Percentiles rank a stretch among this genome's conserved stretches.
Evolutionary conservation across 169 alveolate genomes (phyloP).

Genomic region (Plasmodium malariae): DNA sequence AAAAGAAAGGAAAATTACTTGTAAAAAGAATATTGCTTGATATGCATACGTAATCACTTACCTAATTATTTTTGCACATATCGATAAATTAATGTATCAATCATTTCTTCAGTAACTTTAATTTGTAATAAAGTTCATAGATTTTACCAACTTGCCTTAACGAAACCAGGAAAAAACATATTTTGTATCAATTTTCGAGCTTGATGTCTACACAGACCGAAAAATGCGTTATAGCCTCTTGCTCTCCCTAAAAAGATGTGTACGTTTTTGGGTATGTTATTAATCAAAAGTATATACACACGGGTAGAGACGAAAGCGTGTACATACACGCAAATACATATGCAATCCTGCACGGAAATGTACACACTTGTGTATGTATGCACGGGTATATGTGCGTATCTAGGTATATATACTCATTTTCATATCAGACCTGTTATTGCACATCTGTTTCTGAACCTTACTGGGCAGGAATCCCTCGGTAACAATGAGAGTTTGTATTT

Average conservation of each 20-base stretch:
- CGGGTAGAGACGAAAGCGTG: too few species aligned
- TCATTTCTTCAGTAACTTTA: background rate
- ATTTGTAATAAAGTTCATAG: background rate
- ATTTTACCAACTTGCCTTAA: constrained; percentile 83
- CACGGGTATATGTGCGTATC: background rate
- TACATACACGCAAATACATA: background rate
- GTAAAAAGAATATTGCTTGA: background rate
- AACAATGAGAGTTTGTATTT: constrained; percentile 79
- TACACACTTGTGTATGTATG: background rate
- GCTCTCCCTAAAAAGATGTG: constrained; percentile 77
- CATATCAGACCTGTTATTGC: constrained; percentile 80
- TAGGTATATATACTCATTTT: background rate
- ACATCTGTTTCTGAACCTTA: constrained; percentile 79
- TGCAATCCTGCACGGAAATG: background rate
- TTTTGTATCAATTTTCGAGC: constrained; percentile 80
- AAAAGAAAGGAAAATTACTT: background rate
- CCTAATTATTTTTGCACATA: background rate
- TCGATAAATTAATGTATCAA: background rate
- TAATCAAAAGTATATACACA: background rate
- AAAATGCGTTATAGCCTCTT: constrained; percentile 79
- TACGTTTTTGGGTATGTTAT: background rate
- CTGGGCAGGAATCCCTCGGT: constrained; percentile 83
- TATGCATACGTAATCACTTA: background rate
- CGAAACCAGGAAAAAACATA: constrained; percentile 85
- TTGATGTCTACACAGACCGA: constrained; percentile 84